Evolutionary conservation across 2,329 filamentous ascomycete genomes (phyloP).

Genomic region (Phaeosphaeriaceae sp.): DNA sequence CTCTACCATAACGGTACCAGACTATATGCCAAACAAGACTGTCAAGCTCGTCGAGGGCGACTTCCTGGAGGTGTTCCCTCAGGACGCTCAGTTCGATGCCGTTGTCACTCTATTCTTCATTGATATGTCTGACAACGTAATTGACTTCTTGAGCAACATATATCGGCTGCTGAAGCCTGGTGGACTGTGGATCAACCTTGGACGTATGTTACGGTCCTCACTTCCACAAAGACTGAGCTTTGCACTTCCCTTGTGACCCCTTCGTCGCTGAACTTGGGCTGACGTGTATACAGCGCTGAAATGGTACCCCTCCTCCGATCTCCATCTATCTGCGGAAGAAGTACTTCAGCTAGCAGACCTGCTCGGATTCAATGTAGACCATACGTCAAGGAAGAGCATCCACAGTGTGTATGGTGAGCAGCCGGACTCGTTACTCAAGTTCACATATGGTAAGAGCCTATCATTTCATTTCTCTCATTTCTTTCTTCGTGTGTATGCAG

Average conservation of each 20-base stretch:
- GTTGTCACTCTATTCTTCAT: conserved; percentile 10
- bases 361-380: conserved; percentile 7
- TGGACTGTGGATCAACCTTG: conserved; percentile 11
- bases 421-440: conserved; percentile 8
- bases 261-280: background rate
- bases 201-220: conserved; percentile 9
- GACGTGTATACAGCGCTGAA: conserved; percentile 12
- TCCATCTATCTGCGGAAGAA: conserved; percentile 10
- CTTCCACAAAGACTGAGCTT: conserved; percentile 1
- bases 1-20: conserved; percentile 5
- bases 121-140: conserved; percentile 8
- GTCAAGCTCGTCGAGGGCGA: conserved; percentile 12
- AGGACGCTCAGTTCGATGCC: conserved; percentile 8
- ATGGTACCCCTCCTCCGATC: conserved; percentile 8
- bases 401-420: conserved; percentile 10
- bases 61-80: conserved; percentile 9
- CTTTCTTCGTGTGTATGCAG: conserved; percentile 1
- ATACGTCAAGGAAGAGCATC: conserved; percentile 12
- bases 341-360: conserved; percentile 9
- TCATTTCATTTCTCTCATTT: no score
- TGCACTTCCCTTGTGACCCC: conserved; percentile 2
- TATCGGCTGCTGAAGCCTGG: conserved; percentile 11
- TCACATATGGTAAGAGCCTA: conserved; percentile 7
- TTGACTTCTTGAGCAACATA: conserved; percentile 12
- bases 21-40: conserved; percentile 10